Evolutionary conservation across 768 basidiomycete species (phyloP), one percentile per base, ranked within the genome.

Genomic region (Mycena indigotica): DNA sequence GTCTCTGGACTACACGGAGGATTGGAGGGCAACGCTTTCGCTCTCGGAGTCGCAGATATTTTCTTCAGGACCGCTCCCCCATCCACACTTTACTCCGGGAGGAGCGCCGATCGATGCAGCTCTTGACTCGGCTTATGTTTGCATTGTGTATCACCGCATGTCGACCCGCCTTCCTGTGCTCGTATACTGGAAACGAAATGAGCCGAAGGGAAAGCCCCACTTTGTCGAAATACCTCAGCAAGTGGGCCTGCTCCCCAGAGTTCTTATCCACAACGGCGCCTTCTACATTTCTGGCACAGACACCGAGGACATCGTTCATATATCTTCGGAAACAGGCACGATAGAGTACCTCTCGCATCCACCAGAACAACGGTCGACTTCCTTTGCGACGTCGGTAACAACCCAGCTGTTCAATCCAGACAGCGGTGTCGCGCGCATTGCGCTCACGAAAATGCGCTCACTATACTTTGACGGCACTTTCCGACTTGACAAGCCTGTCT

Each of bases 171-270:
- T 44, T 2, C 17, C 50, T 21, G 28, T 50, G 23, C 59, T 60
- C 0, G 41, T 50, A 2, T 56, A 60, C 28, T 52, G 21, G 39
- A 6, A 41, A 8, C 49, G 55, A n/a, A 10, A 40, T 21, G 55
- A 49, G 26, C 16, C 13, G 13, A 24, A 40, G 26, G 23, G 51
- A 10, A 28, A 5, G 46, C 24, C 46, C 2, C 41, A 44, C 5
- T 28, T 16, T 13, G 45, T 60, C 26, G 50, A 30, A 13, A 35
- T 60, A n/a, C 50, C 40, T 2, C 10, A 28, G n/a, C 49, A 28
- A 10, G 3, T 48, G 21, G 59, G 59, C 0, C 10, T 35, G 4
- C 1, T 3, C 0, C 54, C 55, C 0, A 25, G 3, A 25, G 54
- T 53, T 28, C 5, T 56, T 2, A 49, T 40, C 3, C 28, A 48